phyloP scores from a whole-genome alignment of 768 basidiomycete genomes.

The Auricularia sp. region DNA sequence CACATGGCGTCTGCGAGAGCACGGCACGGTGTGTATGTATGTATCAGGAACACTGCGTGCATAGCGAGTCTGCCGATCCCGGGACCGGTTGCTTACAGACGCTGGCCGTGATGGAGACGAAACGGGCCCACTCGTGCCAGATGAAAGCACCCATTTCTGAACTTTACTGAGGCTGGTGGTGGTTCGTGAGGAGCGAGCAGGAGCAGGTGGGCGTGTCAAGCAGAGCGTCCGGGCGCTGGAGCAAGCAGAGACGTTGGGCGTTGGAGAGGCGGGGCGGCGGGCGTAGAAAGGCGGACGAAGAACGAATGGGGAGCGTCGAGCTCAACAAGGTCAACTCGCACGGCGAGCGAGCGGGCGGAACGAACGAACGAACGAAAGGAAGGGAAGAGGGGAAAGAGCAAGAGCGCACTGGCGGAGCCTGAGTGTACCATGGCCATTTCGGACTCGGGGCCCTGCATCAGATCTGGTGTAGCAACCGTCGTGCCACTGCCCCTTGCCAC shows the following conservation, averaged over 20 bases:
- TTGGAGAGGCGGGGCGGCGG: slow-evolving; percentile 12
- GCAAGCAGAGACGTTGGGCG: background rate
- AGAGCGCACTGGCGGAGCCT: background rate
- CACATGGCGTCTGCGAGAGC: slow-evolving; percentile 55
- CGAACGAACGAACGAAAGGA: slow-evolving; percentile 3
- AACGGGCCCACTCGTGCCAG: slow-evolving; percentile 71
- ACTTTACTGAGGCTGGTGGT: slow-evolving; percentile 9
- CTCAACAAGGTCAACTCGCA: slow-evolving; percentile 5
- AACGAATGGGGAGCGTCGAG: slow-evolving; percentile 6
- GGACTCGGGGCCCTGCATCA: background rate
- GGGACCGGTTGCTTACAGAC: slow-evolving; percentile 45
- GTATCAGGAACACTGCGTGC: slow-evolving; percentile 8
- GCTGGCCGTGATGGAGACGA: slow-evolving; percentile 57
- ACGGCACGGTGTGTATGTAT: slow-evolving; percentile 4
- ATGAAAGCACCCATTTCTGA: slow-evolving; percentile 65
- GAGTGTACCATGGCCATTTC: background rate
- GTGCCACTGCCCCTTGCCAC: background rate
- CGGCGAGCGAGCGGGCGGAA: slow-evolving; percentile 6
- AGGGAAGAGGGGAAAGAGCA: background rate
- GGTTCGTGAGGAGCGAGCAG: slow-evolving; percentile 10
- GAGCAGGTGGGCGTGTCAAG: no score
- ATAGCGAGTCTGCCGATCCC: background rate
- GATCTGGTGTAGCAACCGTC: background rate
- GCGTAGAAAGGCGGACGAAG: background rate
- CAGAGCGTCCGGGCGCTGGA: slow-evolving; percentile 6